phyloP scores from a whole-genome alignment of 2,329 filamentous ascomycete genomes.

The Colletotrichum filicis region DNA sequence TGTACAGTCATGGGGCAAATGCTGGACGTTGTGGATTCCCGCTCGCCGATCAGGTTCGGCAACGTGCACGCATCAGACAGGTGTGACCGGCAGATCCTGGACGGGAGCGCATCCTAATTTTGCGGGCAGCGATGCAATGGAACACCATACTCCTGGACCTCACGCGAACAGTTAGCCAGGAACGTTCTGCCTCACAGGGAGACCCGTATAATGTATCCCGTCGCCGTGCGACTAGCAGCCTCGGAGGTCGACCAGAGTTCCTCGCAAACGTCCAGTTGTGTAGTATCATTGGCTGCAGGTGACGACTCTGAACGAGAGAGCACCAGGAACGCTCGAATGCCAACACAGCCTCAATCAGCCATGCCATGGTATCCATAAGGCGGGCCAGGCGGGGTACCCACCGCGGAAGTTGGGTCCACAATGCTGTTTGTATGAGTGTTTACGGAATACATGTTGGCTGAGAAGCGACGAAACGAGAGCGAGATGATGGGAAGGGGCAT shows the following conservation, averaged over 20 bases:
- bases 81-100: constrained; percentile 3
- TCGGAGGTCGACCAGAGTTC: background rate
- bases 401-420: background rate
- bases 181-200: background rate
- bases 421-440: background rate
- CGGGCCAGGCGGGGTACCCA: constrained; percentile 1
- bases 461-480: background rate
- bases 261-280: background rate
- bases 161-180: background rate
- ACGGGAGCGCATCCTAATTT: constrained; percentile 25
- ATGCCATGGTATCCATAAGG: background rate
- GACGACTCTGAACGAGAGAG: background rate
- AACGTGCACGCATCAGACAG: background rate
- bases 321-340: background rate
- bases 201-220: background rate
- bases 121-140: constrained; percentile 14
- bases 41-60: background rate
- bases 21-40: background rate
- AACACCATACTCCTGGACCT: background rate
- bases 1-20: background rate
- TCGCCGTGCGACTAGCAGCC: background rate
- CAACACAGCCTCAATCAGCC: constrained; percentile 16
- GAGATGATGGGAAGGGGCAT: background rate
- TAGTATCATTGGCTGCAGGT: background rate
- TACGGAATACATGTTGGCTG: background rate